phyloP scores from a whole-genome alignment of 352 stramenopile species.

The Pilasporangium apinafurcum region DNA sequence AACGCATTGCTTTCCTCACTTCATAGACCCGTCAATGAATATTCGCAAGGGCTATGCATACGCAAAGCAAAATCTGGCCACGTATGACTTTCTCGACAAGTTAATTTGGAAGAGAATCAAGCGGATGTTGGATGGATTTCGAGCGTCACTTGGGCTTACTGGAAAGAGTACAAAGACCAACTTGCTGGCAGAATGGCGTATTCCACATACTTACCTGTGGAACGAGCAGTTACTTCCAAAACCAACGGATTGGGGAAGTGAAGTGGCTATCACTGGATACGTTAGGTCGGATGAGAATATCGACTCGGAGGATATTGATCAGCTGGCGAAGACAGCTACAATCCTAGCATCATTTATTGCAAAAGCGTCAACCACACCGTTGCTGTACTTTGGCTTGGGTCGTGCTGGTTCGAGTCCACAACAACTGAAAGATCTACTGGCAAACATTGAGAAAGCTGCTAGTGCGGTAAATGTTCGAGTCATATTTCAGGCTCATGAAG shows the following conservation, averaged over 20 bases:
- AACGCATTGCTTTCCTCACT: slow-evolving; percentile 53
- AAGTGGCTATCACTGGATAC: slow-evolving; percentile 52
- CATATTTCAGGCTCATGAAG: slow-evolving; percentile 53
- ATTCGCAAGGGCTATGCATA: slow-evolving; percentile 39
- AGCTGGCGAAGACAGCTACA: slow-evolving; percentile 6
- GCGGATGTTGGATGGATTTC: slow-evolving; percentile 52
- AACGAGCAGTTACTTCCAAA: slow-evolving; percentile 47
- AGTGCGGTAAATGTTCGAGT: slow-evolving; percentile 26
- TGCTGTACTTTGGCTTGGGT: slow-evolving; percentile 52
- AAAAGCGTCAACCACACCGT: slow-evolving; percentile 10
- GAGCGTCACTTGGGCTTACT: slow-evolving; percentile 38
- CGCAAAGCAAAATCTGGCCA: slow-evolving; percentile 31
- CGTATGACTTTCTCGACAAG: slow-evolving; percentile 47
- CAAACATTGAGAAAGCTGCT: slow-evolving; percentile 34
- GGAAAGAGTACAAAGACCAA: slow-evolving; percentile 27
- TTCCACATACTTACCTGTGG: slow-evolving; percentile 76
- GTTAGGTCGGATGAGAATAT: slow-evolving; percentile 23
- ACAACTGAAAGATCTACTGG: slow-evolving; percentile 29
- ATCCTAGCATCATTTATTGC: slow-evolving; percentile 20
- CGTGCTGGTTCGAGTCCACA: slow-evolving; percentile 37
- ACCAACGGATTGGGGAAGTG: slow-evolving; percentile 49
- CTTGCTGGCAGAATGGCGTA: slow-evolving; percentile 34
- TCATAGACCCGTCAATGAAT: slow-evolving; percentile 23
- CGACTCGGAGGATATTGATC: slow-evolving; percentile 4
- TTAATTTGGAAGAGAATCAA: slow-evolving; percentile 39